Percentiles rank a stretch among this genome's conserved stretches.
Conservation (phyloP, 352 stramenopile species). For the Globisporangium iwayamae region DNA sequence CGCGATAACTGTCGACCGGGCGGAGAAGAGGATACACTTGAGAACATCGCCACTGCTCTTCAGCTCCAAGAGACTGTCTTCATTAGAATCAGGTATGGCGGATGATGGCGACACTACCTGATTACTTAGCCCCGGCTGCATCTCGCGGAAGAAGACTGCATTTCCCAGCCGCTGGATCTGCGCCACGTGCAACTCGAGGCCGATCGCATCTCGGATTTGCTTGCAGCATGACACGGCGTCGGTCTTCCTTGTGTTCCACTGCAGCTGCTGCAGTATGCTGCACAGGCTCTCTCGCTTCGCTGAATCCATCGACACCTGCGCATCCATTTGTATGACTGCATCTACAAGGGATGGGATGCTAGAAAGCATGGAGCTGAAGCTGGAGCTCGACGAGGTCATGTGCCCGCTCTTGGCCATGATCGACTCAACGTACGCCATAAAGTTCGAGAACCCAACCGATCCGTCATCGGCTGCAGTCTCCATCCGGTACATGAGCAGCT, state of each 20-base stretch:
- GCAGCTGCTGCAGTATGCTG: slow-evolving; percentile 39
- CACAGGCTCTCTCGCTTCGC: slow-evolving; percentile 26
- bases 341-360: slow-evolving; percentile 5
- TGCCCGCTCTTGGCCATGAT: slow-evolving; percentile 4
- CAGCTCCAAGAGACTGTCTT: slow-evolving; percentile 30
- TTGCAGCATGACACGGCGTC: slow-evolving; percentile 25
- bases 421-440: slow-evolving; percentile 26
- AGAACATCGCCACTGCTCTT: slow-evolving; percentile 36
- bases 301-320: slow-evolving; percentile 2
- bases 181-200: slow-evolving; percentile 21
- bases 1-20: slow-evolving; percentile 17
- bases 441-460: slow-evolving; percentile 24
- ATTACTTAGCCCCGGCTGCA: slow-evolving; percentile 13
- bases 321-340: slow-evolving; percentile 25
- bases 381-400: not conserved
- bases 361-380: not conserved
- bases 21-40: slow-evolving; percentile 22
- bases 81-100: not conserved
- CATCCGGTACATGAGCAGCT: slow-evolving; percentile 49
- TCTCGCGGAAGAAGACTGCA: slow-evolving; percentile 39
- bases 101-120: not conserved
- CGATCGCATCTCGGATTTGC: slow-evolving; percentile 25
- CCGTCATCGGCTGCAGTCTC: slow-evolving; percentile 18
- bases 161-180: slow-evolving; percentile 40
- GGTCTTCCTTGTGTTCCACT: slow-evolving; percentile 35